Percentiles rank a stretch among this genome's conserved stretches.
phyloP scores from a whole-genome alignment of 495 filamentous ascomycete genomes.

The Viridothelium virens region DNA sequence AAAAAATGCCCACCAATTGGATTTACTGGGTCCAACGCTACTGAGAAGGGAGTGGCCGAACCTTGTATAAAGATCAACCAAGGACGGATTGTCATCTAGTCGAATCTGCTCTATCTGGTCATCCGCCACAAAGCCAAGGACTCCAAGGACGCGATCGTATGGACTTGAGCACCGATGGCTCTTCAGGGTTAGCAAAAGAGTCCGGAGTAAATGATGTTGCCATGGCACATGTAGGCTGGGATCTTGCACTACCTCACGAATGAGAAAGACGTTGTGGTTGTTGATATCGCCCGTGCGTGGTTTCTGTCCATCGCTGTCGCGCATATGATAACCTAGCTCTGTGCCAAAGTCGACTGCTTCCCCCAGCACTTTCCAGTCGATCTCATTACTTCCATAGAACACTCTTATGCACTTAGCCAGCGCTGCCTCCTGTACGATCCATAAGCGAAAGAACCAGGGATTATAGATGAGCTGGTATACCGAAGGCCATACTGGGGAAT shows the following conservation, averaged over 20 bases:
- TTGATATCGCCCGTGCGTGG: neutral
- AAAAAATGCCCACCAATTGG: neutral
- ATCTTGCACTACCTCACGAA: neutral
- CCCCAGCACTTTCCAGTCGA: neutral
- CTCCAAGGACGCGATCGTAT: neutral
- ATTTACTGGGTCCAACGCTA: neutral
- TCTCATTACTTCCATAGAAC: neutral
- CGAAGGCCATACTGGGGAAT: neutral
- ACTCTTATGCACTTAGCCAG: slow-evolving; percentile 3
- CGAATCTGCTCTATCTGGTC: neutral
- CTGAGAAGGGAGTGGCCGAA: neutral
- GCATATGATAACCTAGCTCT: neutral
- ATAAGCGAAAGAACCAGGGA: slow-evolving; percentile 12
- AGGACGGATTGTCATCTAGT: neutral
- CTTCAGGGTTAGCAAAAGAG: neutral
- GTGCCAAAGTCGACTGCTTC: neutral
- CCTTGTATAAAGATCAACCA: neutral
- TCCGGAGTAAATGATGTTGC: neutral
- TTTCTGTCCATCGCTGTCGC: neutral
- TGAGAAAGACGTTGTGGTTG: neutral
- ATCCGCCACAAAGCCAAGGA: neutral
- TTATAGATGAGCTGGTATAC: neutral
- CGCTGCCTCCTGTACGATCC: slow-evolving; percentile 11
- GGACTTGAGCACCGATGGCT: neutral
- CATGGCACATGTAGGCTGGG: neutral